phyloP scores from a whole-genome alignment of 495 filamentous ascomycete genomes.

The Neurospora sp. region DNA sequence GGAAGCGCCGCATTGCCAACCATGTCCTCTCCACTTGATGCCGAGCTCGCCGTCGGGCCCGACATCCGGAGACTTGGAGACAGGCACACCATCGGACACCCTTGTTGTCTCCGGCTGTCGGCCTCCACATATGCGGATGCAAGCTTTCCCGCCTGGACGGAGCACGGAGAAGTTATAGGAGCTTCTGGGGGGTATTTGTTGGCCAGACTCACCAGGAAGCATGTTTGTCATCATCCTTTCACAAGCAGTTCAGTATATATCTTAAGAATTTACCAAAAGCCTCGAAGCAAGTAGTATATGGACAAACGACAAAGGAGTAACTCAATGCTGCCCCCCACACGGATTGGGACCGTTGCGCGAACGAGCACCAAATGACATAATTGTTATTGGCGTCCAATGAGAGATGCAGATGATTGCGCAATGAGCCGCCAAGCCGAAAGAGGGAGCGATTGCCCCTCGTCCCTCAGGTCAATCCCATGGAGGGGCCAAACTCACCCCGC shows the following conservation, averaged over 20 bases:
- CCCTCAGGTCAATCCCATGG: conserved; percentile 5
- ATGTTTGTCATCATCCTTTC: not conserved
- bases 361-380: conserved; percentile 24
- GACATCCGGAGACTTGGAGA: not conserved
- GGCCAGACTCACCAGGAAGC: not conserved
- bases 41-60: not conserved
- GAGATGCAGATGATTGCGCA: conserved; percentile 20
- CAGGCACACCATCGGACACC: not conserved
- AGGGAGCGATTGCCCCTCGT: conserved; percentile 26
- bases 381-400: conserved; percentile 19
- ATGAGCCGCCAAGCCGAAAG: conserved; percentile 22
- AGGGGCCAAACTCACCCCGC: conserved; percentile 21
- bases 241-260: not conserved
- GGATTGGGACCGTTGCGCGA: conserved; percentile 14
- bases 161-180: not conserved
- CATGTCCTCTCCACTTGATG: not conserved
- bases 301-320: not conserved
- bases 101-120: not conserved
- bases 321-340: not conserved
- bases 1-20: not conserved
- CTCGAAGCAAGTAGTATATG: not conserved
- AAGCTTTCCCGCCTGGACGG: not conserved
- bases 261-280: not conserved
- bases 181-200: not conserved
- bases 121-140: not conserved